Conservation (phyloP, 164 flowering plant species). For the Magnolia officinalis region DNA sequence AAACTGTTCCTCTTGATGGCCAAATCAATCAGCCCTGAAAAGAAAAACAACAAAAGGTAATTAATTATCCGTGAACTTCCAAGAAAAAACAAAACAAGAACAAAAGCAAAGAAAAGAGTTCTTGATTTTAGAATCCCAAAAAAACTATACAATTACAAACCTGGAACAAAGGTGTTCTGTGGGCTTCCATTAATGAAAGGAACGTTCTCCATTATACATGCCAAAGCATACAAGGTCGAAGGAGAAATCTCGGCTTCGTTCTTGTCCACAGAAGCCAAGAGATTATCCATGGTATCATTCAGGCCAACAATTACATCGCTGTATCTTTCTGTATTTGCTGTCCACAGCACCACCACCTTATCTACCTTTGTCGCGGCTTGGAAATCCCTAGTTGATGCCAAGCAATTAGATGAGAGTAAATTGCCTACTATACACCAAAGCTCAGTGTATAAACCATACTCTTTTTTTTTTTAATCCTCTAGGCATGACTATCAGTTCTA, state of each 20-base stretch:
- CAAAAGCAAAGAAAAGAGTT: too few relatives aligned
- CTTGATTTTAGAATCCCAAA: background rate
- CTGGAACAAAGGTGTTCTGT: slow-evolving; percentile 98
- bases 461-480: too few relatives aligned
- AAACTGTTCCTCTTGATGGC: slow-evolving; percentile 74
- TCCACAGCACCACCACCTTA: slow-evolving; percentile 94
- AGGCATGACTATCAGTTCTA: background rate
- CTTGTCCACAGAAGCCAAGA: slow-evolving; percentile 73
- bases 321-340: slow-evolving; percentile 98
- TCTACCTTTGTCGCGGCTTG: slow-evolving; percentile 85
- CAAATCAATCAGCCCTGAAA: slow-evolving; percentile 84
- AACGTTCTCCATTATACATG: slow-evolving; percentile 76
- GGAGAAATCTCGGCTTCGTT: slow-evolving; percentile 94
- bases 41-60: background rate
- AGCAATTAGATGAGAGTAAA: background rate
- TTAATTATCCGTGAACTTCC: background rate
- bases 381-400: slow-evolving; percentile 54
- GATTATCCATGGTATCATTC: slow-evolving; percentile 85
- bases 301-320: slow-evolving; percentile 85
- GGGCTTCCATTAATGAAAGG: slow-evolving; percentile 99
- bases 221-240: slow-evolving; percentile 83
- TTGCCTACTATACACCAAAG: background rate
- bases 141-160: slow-evolving; percentile 19
- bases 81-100: background rate
- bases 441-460: background rate